Conservation (phyloP, 2,329 filamentous ascomycete genomes). For the Pleoardoris graminearum region DNA sequence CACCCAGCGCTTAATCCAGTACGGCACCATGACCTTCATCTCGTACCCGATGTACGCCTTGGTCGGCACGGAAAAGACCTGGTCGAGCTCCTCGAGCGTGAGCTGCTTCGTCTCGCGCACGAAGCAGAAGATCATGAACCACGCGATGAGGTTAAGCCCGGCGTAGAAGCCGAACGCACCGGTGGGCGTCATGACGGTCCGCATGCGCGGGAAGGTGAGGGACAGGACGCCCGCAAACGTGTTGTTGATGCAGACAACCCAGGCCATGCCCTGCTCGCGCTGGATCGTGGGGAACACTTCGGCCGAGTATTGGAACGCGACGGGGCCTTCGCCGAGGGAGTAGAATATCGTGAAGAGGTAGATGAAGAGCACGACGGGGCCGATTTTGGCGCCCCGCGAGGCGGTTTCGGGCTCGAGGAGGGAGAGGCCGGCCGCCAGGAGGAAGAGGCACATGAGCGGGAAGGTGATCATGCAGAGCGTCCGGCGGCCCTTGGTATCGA, state of each 20-base stretch:
- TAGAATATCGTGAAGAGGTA: slow-evolving; percentile 45
- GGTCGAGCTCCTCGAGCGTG: slow-evolving; percentile 44
- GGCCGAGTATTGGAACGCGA: slow-evolving; percentile 53
- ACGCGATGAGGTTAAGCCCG: slow-evolving; percentile 46
- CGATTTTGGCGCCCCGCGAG: slow-evolving; percentile 28
- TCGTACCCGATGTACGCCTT: slow-evolving; percentile 2
- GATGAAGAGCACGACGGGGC: slow-evolving; percentile 41
- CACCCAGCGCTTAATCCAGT: slow-evolving; percentile 3
- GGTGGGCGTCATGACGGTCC: slow-evolving; percentile 42
- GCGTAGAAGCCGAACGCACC: slow-evolving; percentile 49
- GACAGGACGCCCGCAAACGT: slow-evolving; percentile 47
- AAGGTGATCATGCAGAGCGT: slow-evolving; percentile 41
- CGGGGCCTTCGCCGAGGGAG: slow-evolving; percentile 51
- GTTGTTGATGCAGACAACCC: slow-evolving; percentile 49
- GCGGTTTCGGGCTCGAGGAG: slow-evolving; percentile 31
- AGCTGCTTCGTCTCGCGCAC: slow-evolving; percentile 46
- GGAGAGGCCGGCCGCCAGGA: slow-evolving; percentile 42
- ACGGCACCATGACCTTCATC: background rate
- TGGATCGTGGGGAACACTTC: slow-evolving; percentile 45
- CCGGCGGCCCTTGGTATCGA: slow-evolving; percentile 45
- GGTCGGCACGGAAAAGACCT: slow-evolving; percentile 14
- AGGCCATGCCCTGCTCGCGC: slow-evolving; percentile 48
- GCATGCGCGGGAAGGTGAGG: slow-evolving; percentile 47
- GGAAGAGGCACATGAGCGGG: slow-evolving; percentile 43
- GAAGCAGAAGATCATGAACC: slow-evolving; percentile 47